A percentile compares a stretch with the other conserved stretches of the same genome.
Evolutionary conservation across 805 yeast species (phyloP).

Genomic region (Kregervanrija pseudodelftensis): DNA sequence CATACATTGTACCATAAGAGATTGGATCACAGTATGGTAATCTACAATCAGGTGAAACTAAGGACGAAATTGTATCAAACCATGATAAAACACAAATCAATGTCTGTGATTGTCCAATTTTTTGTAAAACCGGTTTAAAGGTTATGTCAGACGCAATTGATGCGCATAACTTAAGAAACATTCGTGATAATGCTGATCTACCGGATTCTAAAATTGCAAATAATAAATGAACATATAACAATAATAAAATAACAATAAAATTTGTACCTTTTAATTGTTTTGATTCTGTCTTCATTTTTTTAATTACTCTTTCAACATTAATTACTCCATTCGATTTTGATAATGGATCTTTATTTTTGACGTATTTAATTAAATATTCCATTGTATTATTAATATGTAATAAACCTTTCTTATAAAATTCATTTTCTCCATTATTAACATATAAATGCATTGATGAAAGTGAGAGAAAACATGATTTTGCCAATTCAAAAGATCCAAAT

Average conservation of each 20-base stretch:
- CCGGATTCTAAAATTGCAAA: slow-evolving; percentile 51
- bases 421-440: slow-evolving; percentile 45
- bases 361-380: slow-evolving; percentile 44
- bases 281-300: slow-evolving; percentile 31
- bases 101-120: slow-evolving; percentile 42
- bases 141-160: slow-evolving; percentile 41
- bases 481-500: slow-evolving; percentile 51
- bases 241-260: slow-evolving; percentile 41
- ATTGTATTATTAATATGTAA: slow-evolving; percentile 49
- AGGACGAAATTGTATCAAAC: slow-evolving; percentile 52
- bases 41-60: slow-evolving; percentile 51
- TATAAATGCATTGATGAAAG: slow-evolving; percentile 52
- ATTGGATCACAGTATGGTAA: slow-evolving; percentile 44
- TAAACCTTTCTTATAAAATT: slow-evolving; percentile 45
- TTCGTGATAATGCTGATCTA: slow-evolving; percentile 42
- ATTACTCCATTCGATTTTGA: neutral
- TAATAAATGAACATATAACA: slow-evolving; percentile 47
- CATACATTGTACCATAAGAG: slow-evolving; percentile 44
- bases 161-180: slow-evolving; percentile 42
- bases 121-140: slow-evolving; percentile 35
- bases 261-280: slow-evolving; percentile 31
- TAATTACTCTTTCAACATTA: slow-evolving; percentile 30
- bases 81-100: slow-evolving; percentile 47
- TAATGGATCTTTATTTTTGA: slow-evolving; percentile 19
- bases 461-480: slow-evolving; percentile 51